phyloP scores from a whole-genome alignment of 2,329 filamentous ascomycete species.

The Aspergillus sp. region DNA sequence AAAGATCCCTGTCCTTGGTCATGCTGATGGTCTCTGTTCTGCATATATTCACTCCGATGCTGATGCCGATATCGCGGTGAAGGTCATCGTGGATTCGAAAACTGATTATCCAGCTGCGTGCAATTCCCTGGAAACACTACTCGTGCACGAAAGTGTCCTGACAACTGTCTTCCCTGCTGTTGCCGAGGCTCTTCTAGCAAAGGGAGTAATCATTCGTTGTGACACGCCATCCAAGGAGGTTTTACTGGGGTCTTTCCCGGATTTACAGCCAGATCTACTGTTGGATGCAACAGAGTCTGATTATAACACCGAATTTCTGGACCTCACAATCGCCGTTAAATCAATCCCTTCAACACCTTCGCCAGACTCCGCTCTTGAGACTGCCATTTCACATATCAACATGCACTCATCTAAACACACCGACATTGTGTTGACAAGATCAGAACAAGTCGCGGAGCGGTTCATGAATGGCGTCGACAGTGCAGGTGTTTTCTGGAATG shows the following conservation, averaged over 20 bases:
- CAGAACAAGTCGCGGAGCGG: conserved; percentile 58
- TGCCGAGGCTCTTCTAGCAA: conserved; percentile 63
- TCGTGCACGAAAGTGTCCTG: conserved; percentile 69
- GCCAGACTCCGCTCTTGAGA: conserved; percentile 44
- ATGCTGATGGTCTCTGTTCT: conserved; percentile 87
- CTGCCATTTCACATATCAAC: conserved; percentile 85
- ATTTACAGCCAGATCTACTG: conserved; percentile 43
- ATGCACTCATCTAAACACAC: conserved; percentile 87
- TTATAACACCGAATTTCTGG: conserved; percentile 82
- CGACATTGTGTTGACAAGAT: conserved; percentile 74
- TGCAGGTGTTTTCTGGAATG: conserved; percentile 94
- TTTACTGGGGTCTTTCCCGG: conserved; percentile 44
- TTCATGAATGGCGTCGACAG: conserved; percentile 85
- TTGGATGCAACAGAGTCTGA: conserved; percentile 62
- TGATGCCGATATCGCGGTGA: conserved; percentile 60
- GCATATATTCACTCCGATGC: conserved; percentile 77
- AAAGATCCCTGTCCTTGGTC: conserved; percentile 89
- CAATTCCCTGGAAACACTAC: conserved; percentile 85
- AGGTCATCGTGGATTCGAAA: conserved; percentile 83
- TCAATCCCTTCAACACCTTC: conserved; percentile 47
- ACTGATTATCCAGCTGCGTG: conserved; percentile 91
- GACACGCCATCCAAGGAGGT: conserved; percentile 61
- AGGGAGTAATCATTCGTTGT: conserved; percentile 76
- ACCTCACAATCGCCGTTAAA: conserved; percentile 75
- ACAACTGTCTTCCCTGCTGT: conserved; percentile 59